Base-by-base conservation (phyloP, 495 filamentous ascomycete genomes). In the Geopyxis carbonaria region DNA sequence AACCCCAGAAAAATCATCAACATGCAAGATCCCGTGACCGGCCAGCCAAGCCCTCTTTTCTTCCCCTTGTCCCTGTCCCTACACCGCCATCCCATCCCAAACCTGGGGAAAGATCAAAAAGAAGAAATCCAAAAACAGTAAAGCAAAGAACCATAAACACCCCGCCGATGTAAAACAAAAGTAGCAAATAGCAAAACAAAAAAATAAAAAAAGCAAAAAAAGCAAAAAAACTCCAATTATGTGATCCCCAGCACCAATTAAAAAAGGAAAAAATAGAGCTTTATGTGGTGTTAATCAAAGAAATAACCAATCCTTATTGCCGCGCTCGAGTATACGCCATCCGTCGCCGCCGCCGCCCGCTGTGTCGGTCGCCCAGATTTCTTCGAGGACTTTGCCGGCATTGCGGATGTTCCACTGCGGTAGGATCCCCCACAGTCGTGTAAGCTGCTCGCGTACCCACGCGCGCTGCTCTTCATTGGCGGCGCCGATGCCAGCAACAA, bases 291-390 rank as follows among this genome's bases (percentile, higher is more conserved):
- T n/a, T n/a, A n/a, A 25, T 40, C 34, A 55, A 21, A 55, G 43
- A 45, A 55, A 55, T 24, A 55, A 47, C 46, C 51, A 55, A 45
- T 55, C 51, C 31, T 39, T 46, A 21, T 46, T 51, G 4, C 34
- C 37, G 16, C 31, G 46, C 15, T 45, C 50, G 19, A 55, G 22
- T 51, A 45, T 50, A 31, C 42, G 36, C 44, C 44, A 32, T 6
- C 43, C 43, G 0, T 20, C 31, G 39, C 23, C 38, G 5, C 19
- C 40, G 14, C 33, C 28, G 0, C 45, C 45, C 30, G 31, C 50
- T 7, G 28, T 28, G 2, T 31, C 34, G 3, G 41, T 37, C 2
- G 14, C 40, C 51, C 51, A 55, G 34, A 55, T 44, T 16, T 46
- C 46, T 33, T 55, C 51, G 6, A 55, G 22, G 7, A 55, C 18